Base-by-base conservation (phyloP, 768 basidiomycete genomes). In the Lenzites betulinus region DNA sequence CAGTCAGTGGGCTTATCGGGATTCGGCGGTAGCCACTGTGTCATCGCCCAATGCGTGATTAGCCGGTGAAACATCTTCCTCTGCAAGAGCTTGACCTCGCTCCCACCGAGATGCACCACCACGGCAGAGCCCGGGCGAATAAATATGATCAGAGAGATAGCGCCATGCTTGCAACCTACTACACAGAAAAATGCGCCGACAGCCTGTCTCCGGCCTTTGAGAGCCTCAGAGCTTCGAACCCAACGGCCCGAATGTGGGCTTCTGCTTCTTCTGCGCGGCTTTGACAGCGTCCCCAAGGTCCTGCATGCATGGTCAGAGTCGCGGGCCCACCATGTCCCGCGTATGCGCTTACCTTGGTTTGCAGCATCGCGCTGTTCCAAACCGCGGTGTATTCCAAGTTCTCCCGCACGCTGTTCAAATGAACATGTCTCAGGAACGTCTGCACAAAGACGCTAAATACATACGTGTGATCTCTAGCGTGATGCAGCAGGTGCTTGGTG, bases 401-500 rank as follows among this genome's bases (percentile, higher is more conserved):
- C 52, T 84, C 81, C 26, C 75, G 66, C 7, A 75, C 71, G 47
- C 74, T 75, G 50, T 3, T 25, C 59, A 7, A 35, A 25, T 8
- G 22, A 9, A n/a, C 59, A 25, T 23, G 33, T 48, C 41, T 39
- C 25, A 60, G 47, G n/a, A 49, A 7, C 1, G 2, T 26, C 1
- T 25, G 36, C 12, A 30, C 18, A 7, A 16, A n/a, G 22, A 4
- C 36, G 3, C 12, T 26, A 20, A 20, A 53, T 25, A 72, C 84
- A 53, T 51, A 90, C 90, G 80, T 81, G 67, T 95, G 88, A 70
- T 96, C 93, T 58, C 90, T 73, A 6, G 92, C 79, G 74, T 96
- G 92, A 15, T 83, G 77, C 50, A 96, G 77, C 0, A 95, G 73
- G 58, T 84, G 85, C 75, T 96, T 97, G 7, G 92, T 87, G 1